These are phyloP conservation scores for Macrolepiota albuminosa DNA, from an alignment of 768 basidiomycete genomes.

Conservation along the genomic window DNA sequence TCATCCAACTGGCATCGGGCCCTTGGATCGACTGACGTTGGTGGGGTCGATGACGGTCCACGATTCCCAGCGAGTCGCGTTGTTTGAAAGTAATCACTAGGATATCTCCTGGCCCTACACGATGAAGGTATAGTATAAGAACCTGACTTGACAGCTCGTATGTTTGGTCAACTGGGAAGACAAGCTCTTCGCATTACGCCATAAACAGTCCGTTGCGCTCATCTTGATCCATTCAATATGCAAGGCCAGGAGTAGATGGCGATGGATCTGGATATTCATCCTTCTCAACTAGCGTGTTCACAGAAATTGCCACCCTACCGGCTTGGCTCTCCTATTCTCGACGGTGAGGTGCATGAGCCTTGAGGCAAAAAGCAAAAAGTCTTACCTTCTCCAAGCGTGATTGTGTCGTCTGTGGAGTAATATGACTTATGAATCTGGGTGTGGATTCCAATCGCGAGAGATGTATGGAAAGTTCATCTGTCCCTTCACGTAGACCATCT, in stretches of 20 bases:
- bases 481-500: slow-evolving; percentile 29
- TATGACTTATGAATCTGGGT: not conserved
- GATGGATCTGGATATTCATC: not conserved
- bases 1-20: too few relatives aligned
- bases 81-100: not conserved
- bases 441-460: slow-evolving; percentile 29
- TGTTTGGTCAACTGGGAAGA: not conserved
- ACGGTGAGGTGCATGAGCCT: not conserved
- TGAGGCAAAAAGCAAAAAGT: not conserved
- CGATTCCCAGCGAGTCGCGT: not conserved
- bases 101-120: not conserved
- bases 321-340: slow-evolving; percentile 4
- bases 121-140: not conserved
- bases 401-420: not conserved
- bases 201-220: not conserved
- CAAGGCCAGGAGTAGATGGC: not conserved
- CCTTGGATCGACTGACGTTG: too few relatives aligned
- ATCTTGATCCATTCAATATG: not conserved
- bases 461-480: slow-evolving; percentile 37
- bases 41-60: too few relatives aligned
- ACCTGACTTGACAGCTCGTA: not conserved
- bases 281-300: slow-evolving; percentile 13
- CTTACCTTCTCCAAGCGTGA: slow-evolving; percentile 11
- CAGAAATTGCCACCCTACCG: slow-evolving; percentile 11
- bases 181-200: not conserved